Evolutionary conservation across 2,329 filamentous ascomycete species (phyloP).

Genomic region (Exophiala alcalophila): DNA sequence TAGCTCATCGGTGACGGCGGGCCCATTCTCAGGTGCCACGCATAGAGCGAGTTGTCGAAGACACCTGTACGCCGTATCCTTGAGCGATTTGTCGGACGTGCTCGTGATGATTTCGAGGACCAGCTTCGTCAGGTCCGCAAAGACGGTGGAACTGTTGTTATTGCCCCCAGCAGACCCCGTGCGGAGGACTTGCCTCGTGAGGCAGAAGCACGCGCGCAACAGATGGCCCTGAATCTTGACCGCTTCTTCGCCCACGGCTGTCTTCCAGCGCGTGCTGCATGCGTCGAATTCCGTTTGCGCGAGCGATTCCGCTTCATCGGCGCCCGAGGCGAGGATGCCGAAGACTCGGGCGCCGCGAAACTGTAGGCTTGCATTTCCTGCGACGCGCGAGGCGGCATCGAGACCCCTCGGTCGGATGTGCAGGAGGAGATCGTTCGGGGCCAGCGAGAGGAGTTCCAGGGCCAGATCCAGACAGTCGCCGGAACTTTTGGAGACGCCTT

Average conservation of each 20-base stretch:
- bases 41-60: conserved; percentile 63
- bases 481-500: conserved; percentile 41
- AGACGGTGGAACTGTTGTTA: conserved; percentile 62
- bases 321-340: conserved; percentile 72
- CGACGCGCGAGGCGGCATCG: conserved; percentile 12
- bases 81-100: conserved; percentile 55
- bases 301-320: conserved; percentile 26
- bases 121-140: conserved; percentile 56
- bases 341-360: conserved; percentile 65
- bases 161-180: no score
- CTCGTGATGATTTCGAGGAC: conserved; percentile 53
- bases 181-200: conserved; percentile 55
- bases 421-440: conserved; percentile 45
- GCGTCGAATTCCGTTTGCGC: conserved; percentile 13
- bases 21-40: conserved; percentile 37
- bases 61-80: conserved; percentile 56
- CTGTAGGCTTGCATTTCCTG: conserved; percentile 69
- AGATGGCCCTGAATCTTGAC: conserved; percentile 61
- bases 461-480: conserved; percentile 50
- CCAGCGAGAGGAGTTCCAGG: conserved; percentile 54
- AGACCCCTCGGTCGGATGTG: conserved; percentile 6
- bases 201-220: conserved; percentile 56
- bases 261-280: conserved; percentile 50
- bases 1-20: conserved; percentile 44
- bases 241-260: conserved; percentile 57